Conservation (phyloP, 345 rosid species). For the Pistacia atlantica region DNA sequence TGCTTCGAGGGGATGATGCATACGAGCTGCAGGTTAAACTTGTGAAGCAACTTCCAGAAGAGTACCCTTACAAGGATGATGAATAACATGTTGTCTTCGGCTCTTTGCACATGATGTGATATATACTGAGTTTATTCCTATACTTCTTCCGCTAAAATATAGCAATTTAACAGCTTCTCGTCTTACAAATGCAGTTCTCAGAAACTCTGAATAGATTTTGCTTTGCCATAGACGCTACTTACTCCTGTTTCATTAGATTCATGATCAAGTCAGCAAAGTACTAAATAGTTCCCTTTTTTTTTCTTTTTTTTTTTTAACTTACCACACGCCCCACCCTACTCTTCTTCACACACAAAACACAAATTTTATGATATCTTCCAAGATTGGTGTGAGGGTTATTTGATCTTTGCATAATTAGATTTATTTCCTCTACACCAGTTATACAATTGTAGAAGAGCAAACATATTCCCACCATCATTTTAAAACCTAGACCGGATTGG, state of each 20-base stretch:
- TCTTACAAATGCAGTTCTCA: background rate
- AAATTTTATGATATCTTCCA: too few species aligned
- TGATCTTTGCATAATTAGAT: too few species aligned
- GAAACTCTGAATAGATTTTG: background rate
- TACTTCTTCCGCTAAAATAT: background rate
- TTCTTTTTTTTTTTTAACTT: background rate
- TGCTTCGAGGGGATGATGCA: constrained; percentile 84
- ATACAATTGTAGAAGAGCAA: too few species aligned
- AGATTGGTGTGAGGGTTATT: too few species aligned
- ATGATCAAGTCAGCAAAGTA: background rate
- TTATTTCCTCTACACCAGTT: too few species aligned
- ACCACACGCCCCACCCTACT: too few species aligned
- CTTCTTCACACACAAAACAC: too few species aligned
- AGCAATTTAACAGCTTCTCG: background rate
- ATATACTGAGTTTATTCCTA: background rate
- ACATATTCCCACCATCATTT: too few species aligned
- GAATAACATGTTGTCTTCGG: constrained; percentile 38
- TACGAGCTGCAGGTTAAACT: constrained; percentile 90
- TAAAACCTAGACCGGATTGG: too few species aligned
- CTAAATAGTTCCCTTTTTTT: background rate
- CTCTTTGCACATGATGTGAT: background rate
- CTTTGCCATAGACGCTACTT: too few species aligned
- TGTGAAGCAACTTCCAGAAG: constrained; percentile 81
- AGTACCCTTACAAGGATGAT: constrained; percentile 94
- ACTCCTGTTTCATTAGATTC: background rate